Base-by-base conservation (phyloP, 805 yeast species). In the Yamadazyma olivae region DNA sequence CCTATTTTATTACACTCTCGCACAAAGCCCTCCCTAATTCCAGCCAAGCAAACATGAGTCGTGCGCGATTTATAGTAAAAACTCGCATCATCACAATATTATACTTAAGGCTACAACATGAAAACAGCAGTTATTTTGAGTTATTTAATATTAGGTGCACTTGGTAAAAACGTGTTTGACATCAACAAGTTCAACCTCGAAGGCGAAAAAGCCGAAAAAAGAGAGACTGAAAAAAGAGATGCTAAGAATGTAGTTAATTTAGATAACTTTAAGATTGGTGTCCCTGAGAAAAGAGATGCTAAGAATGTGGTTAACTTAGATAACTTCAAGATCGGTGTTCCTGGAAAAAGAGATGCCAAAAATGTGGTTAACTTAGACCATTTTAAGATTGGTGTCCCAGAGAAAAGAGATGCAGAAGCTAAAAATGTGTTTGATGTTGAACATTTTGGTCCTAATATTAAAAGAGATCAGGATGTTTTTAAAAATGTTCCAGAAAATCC, bases 191-290 rank as follows among this genome's bases (percentile, higher is more conserved):
- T 29, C 4, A 31, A 15, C 12, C 16, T 33, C 5, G 42, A 38
- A 12, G 24, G 14, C 3, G 39, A 37, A 14, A 29, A 33, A 19
- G 15, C 27, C 15, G 27, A 26, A 26, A 15, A 18, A 20, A 20
- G 17, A 23, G 17, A 19, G 17, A 25, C 27, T 23, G 12, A 29
- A 17, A 41, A 41, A 29, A 40, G 47, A 22, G 53, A 48, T 18
- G 45, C 49, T n/a, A 49, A 50, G 26, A 48, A 51, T 27, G 41
- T 41, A 9, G 9, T 39, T 15, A 22, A 42, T 33, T 35, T 41
- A 5, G 27, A 25, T 4, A 22, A 30, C 5, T 35, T 35, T 18
- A 25, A 25, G 8, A 13, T 13, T 25, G 15, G 15, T 25, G 21
- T 22, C 4, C 9, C 23, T 4, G 20, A 18, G 24, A 37, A 36